These are phyloP conservation scores for Podospora fimiseda DNA, from an alignment of 495 filamentous ascomycete genomes.

Conservation along the genomic window DNA sequence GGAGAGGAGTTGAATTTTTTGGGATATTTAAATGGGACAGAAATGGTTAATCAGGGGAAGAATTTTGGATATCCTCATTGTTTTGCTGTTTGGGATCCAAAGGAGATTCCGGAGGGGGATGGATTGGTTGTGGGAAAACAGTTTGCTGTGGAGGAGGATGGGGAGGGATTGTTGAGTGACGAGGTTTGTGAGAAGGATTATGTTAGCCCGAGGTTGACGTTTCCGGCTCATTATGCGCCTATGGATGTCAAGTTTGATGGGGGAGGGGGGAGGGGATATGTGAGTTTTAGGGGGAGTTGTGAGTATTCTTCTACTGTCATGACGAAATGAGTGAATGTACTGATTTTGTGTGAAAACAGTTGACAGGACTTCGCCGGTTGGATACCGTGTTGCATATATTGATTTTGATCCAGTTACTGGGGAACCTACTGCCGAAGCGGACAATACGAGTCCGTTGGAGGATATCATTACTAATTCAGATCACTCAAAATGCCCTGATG, in stretches of 20 bases:
- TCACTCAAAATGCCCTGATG: slow-evolving; percentile 34
- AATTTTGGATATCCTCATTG: slow-evolving; percentile 61
- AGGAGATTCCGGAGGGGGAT: slow-evolving; percentile 44
- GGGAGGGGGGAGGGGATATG: slow-evolving; percentile 36
- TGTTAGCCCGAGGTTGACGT: slow-evolving; percentile 40
- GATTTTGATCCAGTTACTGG: slow-evolving; percentile 31
- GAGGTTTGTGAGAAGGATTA: slow-evolving; percentile 34
- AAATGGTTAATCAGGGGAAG: slow-evolving; percentile 21
- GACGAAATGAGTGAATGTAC: neutral
- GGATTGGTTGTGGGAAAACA: slow-evolving; percentile 44
- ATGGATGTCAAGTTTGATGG: slow-evolving; percentile 46
- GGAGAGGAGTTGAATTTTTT: slow-evolving; percentile 66
- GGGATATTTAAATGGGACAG: slow-evolving; percentile 48
- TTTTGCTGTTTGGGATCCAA: slow-evolving; percentile 52
- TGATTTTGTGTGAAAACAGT: too few species aligned
- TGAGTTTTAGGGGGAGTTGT: slow-evolving; percentile 54
- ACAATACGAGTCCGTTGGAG: slow-evolving; percentile 30
- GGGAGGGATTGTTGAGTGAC: slow-evolving; percentile 40
- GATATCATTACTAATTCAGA: slow-evolving; percentile 46
- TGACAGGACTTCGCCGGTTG: slow-evolving; percentile 40
- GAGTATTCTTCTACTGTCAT: slow-evolving; percentile 2
- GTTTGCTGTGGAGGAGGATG: slow-evolving; percentile 39
- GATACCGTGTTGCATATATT: slow-evolving; percentile 44
- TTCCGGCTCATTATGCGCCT: slow-evolving; percentile 50
- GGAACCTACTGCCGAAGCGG: slow-evolving; percentile 30